Conservation (phyloP, 805 yeast genomes). For the Kockiozyma suomiensis region DNA sequence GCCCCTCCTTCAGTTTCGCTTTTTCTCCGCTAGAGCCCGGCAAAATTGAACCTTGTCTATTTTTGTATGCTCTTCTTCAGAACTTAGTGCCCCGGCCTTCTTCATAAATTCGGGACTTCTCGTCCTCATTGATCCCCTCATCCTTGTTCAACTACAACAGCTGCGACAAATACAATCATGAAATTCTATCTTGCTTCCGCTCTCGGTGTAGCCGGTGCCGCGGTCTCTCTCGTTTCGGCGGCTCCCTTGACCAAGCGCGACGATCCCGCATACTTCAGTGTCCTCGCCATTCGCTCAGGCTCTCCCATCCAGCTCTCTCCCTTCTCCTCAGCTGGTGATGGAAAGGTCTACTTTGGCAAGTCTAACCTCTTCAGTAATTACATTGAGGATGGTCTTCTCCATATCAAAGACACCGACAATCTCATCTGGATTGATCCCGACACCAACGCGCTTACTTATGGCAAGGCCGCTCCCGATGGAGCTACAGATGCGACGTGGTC, state of each 20-base stretch:
- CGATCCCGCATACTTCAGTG: constrained; percentile 3
- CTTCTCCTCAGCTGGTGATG: constrained; percentile 3
- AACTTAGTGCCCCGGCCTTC: no score
- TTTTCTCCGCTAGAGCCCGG: no score
- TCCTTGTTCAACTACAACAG: neutral
- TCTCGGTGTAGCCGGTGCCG: neutral
- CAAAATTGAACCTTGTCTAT: no score
- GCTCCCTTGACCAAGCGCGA: constrained; percentile 9
- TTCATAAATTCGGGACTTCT: neutral
- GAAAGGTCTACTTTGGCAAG: constrained; percentile 9
- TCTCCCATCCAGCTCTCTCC: constrained; percentile 1
- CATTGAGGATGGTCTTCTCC: constrained; percentile 6
- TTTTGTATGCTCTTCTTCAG: no score
- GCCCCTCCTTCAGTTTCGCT: no score
- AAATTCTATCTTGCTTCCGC: neutral
- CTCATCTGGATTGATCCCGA: constrained; percentile 13
- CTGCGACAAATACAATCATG: neutral
- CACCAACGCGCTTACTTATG: constrained; percentile 9
- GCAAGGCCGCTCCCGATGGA: neutral
- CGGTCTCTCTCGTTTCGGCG: neutral
- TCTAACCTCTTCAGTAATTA: neutral
- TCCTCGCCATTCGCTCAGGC: constrained; percentile 12
- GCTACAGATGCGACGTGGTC: constrained; percentile 10
- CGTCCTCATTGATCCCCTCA: neutral
- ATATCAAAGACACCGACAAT: neutral